Conservation (phyloP, 2,329 filamentous ascomycete species). For the Penicillium sp. region DNA sequence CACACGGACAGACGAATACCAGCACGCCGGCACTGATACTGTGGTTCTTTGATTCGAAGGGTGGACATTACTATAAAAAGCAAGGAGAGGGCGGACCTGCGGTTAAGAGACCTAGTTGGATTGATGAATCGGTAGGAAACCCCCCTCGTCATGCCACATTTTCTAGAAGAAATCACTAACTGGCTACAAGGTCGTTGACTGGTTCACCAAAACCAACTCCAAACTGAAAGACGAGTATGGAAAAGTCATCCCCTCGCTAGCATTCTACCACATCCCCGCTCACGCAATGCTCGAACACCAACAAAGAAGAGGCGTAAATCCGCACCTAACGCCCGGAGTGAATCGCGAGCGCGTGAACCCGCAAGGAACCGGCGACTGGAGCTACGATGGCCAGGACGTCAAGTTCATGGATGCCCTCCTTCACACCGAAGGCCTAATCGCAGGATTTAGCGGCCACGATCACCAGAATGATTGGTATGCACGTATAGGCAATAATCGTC, state of each 20-base stretch:
- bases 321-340: constrained; percentile 45
- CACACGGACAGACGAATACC: constrained; percentile 41
- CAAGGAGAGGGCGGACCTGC: constrained; percentile 20
- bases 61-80: constrained; percentile 52
- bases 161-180: not conserved
- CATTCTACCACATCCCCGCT: constrained; percentile 55
- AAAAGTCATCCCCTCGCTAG: constrained; percentile 48
- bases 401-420: constrained; percentile 63
- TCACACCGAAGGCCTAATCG: constrained; percentile 54
- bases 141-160: no score
- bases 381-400: constrained; percentile 46
- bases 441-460: constrained; percentile 63
- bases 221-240: constrained; percentile 29
- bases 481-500: constrained; percentile 9
- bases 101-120: constrained; percentile 44
- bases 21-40: constrained; percentile 49
- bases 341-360: constrained; percentile 45
- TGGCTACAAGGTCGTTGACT: constrained; percentile 34
- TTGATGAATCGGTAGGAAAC: constrained; percentile 38
- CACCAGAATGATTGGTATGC: constrained; percentile 61
- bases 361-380: constrained; percentile 14
- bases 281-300: constrained; percentile 45
- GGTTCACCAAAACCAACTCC: constrained; percentile 42
- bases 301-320: constrained; percentile 39
- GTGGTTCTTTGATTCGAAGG: constrained; percentile 70